Conservation (phyloP, 2,329 filamentous ascomycete species). For the Cyphellophora europaea region DNA sequence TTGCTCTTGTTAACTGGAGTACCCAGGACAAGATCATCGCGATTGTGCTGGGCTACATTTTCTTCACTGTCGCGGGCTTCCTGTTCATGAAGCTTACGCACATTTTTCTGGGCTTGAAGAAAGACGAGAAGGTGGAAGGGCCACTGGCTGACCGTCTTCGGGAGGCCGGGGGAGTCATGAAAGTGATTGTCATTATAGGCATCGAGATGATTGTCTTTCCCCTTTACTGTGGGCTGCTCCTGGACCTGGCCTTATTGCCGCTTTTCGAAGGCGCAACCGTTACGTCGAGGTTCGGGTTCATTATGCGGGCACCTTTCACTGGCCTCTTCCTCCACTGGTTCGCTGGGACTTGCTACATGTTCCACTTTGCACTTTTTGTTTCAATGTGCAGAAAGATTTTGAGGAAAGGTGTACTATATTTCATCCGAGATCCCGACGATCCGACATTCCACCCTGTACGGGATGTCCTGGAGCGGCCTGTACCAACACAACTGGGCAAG, state of each 20-base stretch:
- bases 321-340: conserved; percentile 99
- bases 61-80: conserved; percentile 64
- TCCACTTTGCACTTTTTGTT: conserved; percentile 96
- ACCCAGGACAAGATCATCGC: conserved; percentile 61
- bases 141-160: conserved; percentile 72
- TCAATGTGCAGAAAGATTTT: conserved; percentile 99
- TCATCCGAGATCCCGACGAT: conserved; percentile 95
- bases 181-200: conserved; percentile 95
- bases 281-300: conserved; percentile 68
- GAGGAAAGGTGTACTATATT: conserved; percentile 90
- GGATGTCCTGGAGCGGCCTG: conserved; percentile 86
- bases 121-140: conserved; percentile 56
- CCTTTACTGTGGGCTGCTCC: conserved; percentile 83
- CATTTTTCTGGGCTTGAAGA: conserved; percentile 52
- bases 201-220: conserved; percentile 99
- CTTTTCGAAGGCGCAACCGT: conserved; percentile 77
- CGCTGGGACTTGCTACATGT: conserved; percentile 98
- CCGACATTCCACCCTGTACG: conserved; percentile 96
- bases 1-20: conserved; percentile 58
- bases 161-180: conserved; percentile 93
- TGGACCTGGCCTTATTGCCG: conserved; percentile 80
- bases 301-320: conserved; percentile 68
- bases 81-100: conserved; percentile 69
- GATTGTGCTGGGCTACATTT: conserved; percentile 70
- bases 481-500: conserved; percentile 87